Percentiles rank a stretch among this genome's conserved stretches.
phyloP scores from a whole-genome alignment of 1,284 basidiomycete genomes.

The Tylopilus sp. region DNA sequence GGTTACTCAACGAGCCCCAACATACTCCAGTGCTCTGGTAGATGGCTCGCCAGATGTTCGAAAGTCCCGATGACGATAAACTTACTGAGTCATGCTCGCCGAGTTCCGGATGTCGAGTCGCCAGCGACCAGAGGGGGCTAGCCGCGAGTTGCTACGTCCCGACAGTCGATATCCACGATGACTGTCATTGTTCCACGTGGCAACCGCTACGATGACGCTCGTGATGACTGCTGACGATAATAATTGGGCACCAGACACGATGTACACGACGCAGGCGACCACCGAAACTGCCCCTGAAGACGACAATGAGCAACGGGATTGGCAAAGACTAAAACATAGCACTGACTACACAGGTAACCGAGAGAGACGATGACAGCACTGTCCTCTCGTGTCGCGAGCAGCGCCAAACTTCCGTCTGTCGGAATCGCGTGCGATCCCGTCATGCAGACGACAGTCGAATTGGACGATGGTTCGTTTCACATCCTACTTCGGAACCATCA shows the following conservation, averaged over 20 bases:
- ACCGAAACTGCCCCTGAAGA: neutral
- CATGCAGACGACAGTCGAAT: neutral
- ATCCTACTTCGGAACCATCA: neutral
- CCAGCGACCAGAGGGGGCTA: neutral
- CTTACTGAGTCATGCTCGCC: too few relatives aligned
- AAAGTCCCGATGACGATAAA: too few relatives aligned
- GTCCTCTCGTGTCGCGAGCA: constrained; percentile 12
- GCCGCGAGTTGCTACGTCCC: too few relatives aligned
- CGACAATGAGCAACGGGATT: constrained; percentile 1
- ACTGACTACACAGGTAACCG: too few relatives aligned
- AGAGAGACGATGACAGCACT: neutral
- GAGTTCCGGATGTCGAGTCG: neutral
- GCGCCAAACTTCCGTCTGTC: neutral
- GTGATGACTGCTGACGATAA: neutral
- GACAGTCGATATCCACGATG: too few relatives aligned
- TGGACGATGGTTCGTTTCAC: constrained; percentile 11
- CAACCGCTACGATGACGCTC: neutral
- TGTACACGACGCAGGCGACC: neutral
- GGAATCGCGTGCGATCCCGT: neutral
- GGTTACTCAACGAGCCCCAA: neutral
- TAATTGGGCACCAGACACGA: neutral
- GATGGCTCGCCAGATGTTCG: neutral
- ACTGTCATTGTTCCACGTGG: too few relatives aligned
- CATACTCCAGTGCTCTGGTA: neutral
- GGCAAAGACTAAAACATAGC: neutral